Evolutionary conservation across 352 stramenopile species (phyloP).

Genomic region (Phytopythium mirpurense): DNA sequence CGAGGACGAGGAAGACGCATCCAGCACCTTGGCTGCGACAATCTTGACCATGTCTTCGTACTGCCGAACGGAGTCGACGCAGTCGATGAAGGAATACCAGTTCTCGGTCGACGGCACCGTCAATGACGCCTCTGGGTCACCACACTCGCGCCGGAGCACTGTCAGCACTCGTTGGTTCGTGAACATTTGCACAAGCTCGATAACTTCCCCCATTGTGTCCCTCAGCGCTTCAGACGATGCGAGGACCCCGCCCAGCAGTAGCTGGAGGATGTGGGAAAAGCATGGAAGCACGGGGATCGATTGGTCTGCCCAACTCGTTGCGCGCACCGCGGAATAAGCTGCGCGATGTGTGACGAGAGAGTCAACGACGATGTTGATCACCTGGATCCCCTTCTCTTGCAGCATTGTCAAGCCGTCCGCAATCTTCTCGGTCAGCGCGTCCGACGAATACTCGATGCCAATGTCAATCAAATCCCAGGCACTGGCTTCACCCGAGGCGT

Average conservation of each 20-base stretch:
- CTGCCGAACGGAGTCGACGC: slow-evolving; percentile 70
- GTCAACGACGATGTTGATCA: slow-evolving; percentile 74
- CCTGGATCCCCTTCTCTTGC: slow-evolving; percentile 35
- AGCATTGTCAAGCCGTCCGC: slow-evolving; percentile 34
- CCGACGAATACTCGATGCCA: slow-evolving; percentile 33
- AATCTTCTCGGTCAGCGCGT: slow-evolving; percentile 49
- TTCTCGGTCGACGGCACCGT: slow-evolving; percentile 33
- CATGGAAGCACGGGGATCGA: slow-evolving; percentile 58
- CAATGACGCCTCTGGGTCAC: slow-evolving; percentile 49
- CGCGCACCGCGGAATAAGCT: slow-evolving; percentile 35
- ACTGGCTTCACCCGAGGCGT: slow-evolving; percentile 54
- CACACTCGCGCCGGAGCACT: slow-evolving; percentile 55
- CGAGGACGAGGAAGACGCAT: slow-evolving; percentile 14
- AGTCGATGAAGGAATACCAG: slow-evolving; percentile 81
- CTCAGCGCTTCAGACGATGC: slow-evolving; percentile 41
- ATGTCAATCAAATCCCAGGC: slow-evolving; percentile 56
- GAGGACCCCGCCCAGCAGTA: slow-evolving; percentile 53
- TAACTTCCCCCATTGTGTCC: slow-evolving; percentile 60
- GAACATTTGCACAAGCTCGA: slow-evolving; percentile 62
- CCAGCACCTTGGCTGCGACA: slow-evolving; percentile 51
- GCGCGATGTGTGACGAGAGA: slow-evolving; percentile 30
- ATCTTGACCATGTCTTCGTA: slow-evolving; percentile 86
- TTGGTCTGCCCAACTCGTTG: slow-evolving; percentile 27
- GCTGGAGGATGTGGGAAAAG: slow-evolving; percentile 44
- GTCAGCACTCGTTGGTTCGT: slow-evolving; percentile 53